Conservation (phyloP, 257 asterid species). For the Gynochthodes officinalis region DNA sequence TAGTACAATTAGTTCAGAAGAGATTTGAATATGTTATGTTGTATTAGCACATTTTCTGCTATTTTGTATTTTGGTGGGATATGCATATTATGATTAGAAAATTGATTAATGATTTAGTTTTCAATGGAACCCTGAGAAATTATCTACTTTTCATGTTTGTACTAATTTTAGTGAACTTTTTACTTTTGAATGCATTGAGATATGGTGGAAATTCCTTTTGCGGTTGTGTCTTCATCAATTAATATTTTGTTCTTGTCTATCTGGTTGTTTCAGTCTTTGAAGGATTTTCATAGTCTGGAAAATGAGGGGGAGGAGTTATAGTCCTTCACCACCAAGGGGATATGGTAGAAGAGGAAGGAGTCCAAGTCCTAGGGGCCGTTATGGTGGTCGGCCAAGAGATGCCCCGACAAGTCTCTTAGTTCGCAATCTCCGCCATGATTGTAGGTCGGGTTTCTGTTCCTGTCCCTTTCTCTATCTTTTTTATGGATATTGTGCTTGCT, state of each 20-base stretch:
- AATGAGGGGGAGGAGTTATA: constrained; percentile 93
- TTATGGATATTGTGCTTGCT: neutral
- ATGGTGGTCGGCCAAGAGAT: constrained; percentile 54
- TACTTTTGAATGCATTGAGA: neutral
- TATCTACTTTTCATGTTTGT: neutral
- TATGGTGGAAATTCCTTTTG: neutral
- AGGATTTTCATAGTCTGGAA: neutral
- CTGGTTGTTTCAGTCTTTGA: constrained; percentile 2
- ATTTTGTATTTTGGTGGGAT: neutral
- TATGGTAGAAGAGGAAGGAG: constrained; percentile 84
- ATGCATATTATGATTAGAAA: neutral
- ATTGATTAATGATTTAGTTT: neutral
- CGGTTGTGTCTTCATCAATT: neutral
- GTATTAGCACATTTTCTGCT: neutral
- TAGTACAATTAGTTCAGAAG: neutral
- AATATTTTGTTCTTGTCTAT: neutral
- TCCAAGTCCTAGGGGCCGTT: constrained; percentile 64
- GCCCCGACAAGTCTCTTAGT: constrained; percentile 91
- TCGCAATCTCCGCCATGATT: constrained; percentile 90
- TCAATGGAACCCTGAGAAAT: neutral
- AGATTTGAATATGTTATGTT: neutral
- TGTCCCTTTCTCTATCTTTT: too few species aligned
- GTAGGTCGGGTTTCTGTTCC: constrained; percentile 44
- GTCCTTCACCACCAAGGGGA: constrained; percentile 95
- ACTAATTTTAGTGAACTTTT: neutral